Evolutionary conservation across 2,329 filamentous ascomycete species (phyloP), one percentile per base, ranked within the genome.

Genomic region (Aspergillus ruber): DNA sequence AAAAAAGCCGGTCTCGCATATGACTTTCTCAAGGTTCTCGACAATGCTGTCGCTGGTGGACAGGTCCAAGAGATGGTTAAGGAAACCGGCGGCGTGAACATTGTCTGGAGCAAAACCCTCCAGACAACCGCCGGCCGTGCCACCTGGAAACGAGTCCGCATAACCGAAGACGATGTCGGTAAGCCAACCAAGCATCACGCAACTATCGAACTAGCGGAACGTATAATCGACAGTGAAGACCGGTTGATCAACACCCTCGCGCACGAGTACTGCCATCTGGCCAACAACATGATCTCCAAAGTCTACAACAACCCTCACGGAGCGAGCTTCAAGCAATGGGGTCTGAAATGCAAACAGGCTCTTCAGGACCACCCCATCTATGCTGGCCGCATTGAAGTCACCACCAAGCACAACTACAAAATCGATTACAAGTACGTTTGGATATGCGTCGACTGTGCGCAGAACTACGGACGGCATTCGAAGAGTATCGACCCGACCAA

Each of bases 391-490:
- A 71, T 96, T 39, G 71, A 84, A 29, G 88, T 97, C 17, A 95
- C 90, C 1, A 96, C 90, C 0, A 94, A 88, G 62, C 91, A 98
- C 68, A 80, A 75, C 27, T 98, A 96, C 66, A 80, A 84, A 43
- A 97, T 97, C 60, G 85, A 90, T 57, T 95, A 88, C 73, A 94
- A 91, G 71, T 98, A 91, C 63, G 71, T 90, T 17, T 97, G 93
- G 91, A 74, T 79, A 38, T 97, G 91, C 64, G 71, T 65, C 4
- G 66, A 62, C 3, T 97, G 93, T 62, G 78, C 74, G 0, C 70
- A 78, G 27, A 84, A 87, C 63, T 94, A 86, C 65, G 87, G 90
- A 61, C 77, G 91, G 4, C 91, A 97, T 67, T 90, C 85, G 13
- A 88, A 85, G 69, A 93, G 87, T 62, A 87, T 97, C 55, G 83